Evolutionary conservation across 169 alveolate species (phyloP).

Genomic region (Perkinsus chesapeaki): DNA sequence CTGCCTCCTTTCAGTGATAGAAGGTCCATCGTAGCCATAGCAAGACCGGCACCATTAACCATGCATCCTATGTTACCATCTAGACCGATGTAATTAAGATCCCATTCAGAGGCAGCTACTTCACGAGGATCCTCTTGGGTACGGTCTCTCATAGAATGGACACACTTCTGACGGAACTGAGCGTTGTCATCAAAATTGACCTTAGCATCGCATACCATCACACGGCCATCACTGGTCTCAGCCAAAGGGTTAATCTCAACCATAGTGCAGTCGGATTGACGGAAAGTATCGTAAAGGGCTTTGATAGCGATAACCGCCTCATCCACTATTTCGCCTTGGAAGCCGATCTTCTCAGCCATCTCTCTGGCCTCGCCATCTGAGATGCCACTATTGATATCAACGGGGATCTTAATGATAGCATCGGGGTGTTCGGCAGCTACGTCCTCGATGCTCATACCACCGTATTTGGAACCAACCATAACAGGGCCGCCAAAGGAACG

Average conservation of each 20-base stretch:
- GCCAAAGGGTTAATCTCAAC: conserved; percentile 92
- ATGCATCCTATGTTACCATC: conserved; percentile 88
- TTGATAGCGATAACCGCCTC: conserved; percentile 14
- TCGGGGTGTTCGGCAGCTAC: conserved; percentile 66
- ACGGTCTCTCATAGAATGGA: conserved; percentile 19
- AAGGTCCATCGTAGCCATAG: conserved; percentile 71
- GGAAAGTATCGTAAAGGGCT: conserved; percentile 62
- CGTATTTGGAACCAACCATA: conserved; percentile 67
- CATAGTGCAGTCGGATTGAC: conserved; percentile 76
- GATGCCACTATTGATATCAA: conserved; percentile 41
- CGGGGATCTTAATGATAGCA: conserved; percentile 49
- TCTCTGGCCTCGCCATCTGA: conserved; percentile 27
- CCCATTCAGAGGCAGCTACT: conserved; percentile 74
- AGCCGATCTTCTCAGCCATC: conserved; percentile 40
- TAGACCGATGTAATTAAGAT: conserved; percentile 82
- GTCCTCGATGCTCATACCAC: conserved; percentile 85
- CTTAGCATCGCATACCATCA: conserved; percentile 87
- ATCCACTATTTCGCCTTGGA: conserved; percentile 24
- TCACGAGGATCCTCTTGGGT: conserved; percentile 68
- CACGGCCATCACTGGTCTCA: conserved; percentile 65
- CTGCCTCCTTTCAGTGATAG: conserved; percentile 74
- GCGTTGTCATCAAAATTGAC: conserved; percentile 92
- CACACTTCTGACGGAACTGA: conserved; percentile 80
- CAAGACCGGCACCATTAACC: conserved; percentile 98
- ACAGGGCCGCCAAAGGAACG: conserved; percentile 77